Conservation (phyloP, 805 yeast species). For the Wickerhamomyces bovis region DNA sequence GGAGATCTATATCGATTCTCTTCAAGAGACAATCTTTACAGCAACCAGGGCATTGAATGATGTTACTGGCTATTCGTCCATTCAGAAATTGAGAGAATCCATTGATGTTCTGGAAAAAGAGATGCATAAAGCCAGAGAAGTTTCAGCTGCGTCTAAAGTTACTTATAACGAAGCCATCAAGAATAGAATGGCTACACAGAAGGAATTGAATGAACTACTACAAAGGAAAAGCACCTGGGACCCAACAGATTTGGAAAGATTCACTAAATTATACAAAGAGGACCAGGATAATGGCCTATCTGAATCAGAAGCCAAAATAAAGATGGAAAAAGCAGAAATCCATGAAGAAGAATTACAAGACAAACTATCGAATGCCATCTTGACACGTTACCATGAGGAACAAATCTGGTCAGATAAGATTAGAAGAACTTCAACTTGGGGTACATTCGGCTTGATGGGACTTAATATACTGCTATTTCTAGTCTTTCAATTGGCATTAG, state of each 20-base stretch:
- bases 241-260: slow-evolving; percentile 70
- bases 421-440: slow-evolving; percentile 93
- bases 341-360: slow-evolving; percentile 65
- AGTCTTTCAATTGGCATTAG: slow-evolving; percentile 79
- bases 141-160: slow-evolving; percentile 43
- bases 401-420: slow-evolving; percentile 98
- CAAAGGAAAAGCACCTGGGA: slow-evolving; percentile 84
- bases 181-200: slow-evolving; percentile 63
- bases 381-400: slow-evolving; percentile 91
- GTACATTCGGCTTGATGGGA: slow-evolving; percentile 87
- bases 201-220: slow-evolving; percentile 78
- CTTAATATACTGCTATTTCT: slow-evolving; percentile 73
- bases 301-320: slow-evolving; percentile 45
- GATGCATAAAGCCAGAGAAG: slow-evolving; percentile 40
- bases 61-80: slow-evolving; percentile 83
- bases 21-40: slow-evolving; percentile 50
- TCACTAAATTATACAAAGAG: slow-evolving; percentile 72
- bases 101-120: slow-evolving; percentile 53
- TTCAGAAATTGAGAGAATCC: slow-evolving; percentile 60
- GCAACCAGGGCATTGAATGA: slow-evolving; percentile 75
- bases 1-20: slow-evolving; percentile 44
- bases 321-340: slow-evolving; percentile 49
- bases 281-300: slow-evolving; percentile 68
- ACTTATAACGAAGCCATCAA: slow-evolving; percentile 56
- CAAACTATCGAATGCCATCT: slow-evolving; percentile 65